Evolutionary conservation across 176 grass and related monocot species (phyloP).

Genomic region (Oryza glaberrima): DNA sequence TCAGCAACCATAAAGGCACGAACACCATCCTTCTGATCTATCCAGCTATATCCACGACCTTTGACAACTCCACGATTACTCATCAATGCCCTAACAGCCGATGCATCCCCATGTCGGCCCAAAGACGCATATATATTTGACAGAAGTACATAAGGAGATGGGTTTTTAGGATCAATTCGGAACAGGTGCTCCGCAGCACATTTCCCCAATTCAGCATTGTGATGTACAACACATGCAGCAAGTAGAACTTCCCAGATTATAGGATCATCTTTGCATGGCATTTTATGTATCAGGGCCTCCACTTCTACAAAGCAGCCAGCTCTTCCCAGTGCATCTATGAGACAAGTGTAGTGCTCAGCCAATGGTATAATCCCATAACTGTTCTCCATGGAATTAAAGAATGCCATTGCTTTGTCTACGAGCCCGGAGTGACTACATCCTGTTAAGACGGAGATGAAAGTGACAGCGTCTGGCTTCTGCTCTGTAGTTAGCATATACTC

Average conservation of each 20-base stretch:
- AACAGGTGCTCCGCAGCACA: conserved; percentile 66
- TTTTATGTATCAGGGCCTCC: conserved; percentile 56
- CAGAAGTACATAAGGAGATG: conserved; percentile 85
- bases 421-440: conserved; percentile 79
- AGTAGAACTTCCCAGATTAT: conserved; percentile 87
- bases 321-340: conserved; percentile 80
- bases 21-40: conserved; percentile 68
- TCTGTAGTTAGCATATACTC: conserved; percentile 70
- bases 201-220: conserved; percentile 73
- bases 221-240: conserved; percentile 76
- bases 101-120: conserved; percentile 73
- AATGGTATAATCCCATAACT: conserved; percentile 58
- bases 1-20: conserved; percentile 70
- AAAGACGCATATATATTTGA: conserved; percentile 89
- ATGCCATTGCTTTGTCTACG: conserved; percentile 56
- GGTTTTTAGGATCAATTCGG: conserved; percentile 68
- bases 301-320: conserved; percentile 72
- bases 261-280: conserved; percentile 73
- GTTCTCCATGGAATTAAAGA: conserved; percentile 73
- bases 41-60: conserved; percentile 76
- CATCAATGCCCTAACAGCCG: conserved; percentile 69
- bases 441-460: conserved; percentile 76
- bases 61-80: conserved; percentile 70
- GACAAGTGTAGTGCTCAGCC: conserved; percentile 85
- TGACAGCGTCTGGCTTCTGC: conserved; percentile 75